Conservation (phyloP, 306 rosid genomes). For the Crataegus laevigata region DNA sequence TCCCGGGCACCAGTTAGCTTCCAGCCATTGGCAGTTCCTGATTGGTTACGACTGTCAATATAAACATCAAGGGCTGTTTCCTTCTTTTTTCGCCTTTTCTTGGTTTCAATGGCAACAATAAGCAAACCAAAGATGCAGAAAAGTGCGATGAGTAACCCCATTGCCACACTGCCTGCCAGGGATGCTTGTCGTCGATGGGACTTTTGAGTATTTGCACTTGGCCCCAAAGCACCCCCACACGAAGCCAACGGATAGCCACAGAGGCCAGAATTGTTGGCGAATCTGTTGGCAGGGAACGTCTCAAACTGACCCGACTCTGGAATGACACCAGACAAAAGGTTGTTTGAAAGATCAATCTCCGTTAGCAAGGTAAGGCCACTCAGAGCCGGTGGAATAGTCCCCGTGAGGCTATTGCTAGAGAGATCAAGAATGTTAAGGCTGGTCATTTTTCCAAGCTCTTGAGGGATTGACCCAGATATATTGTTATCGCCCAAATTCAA, state of each 20-base stretch:
- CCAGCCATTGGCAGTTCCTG: constrained; percentile 63
- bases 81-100: constrained; percentile 74
- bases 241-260: constrained; percentile 75
- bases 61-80: constrained; percentile 55
- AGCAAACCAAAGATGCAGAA: constrained; percentile 77
- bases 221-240: constrained; percentile 28
- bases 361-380: constrained; percentile 52
- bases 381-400: constrained; percentile 57
- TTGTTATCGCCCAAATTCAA: constrained; percentile 77
- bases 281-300: constrained; percentile 52
- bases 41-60: constrained; percentile 48
- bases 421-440: constrained; percentile 83
- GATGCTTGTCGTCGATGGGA: constrained; percentile 66
- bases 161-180: constrained; percentile 76
- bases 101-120: constrained; percentile 60
- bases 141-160: constrained; percentile 76
- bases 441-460: constrained; percentile 56
- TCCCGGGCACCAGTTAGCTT: constrained; percentile 65
- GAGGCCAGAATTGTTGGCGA: constrained; percentile 69
- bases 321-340: constrained; percentile 49
- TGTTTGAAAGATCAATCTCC: constrained; percentile 76
- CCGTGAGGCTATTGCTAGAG: constrained; percentile 59
- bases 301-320: constrained; percentile 71
- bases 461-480: constrained; percentile 67
- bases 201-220: constrained; percentile 19